Base-by-base conservation (phyloP, 2,329 filamentous ascomycete genomes). In the Penicillium brasilianum region DNA sequence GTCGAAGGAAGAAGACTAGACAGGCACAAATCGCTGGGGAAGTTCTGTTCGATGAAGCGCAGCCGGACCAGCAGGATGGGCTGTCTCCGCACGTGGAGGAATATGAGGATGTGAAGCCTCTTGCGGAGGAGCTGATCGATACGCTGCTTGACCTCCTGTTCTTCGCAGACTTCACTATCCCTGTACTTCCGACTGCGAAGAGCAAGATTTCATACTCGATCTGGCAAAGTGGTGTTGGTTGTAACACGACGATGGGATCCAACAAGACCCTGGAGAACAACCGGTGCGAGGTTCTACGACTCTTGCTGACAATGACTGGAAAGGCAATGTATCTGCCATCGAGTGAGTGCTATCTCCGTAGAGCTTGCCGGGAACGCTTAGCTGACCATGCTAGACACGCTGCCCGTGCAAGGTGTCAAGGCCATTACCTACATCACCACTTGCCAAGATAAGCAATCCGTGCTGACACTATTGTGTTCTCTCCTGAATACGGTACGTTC, bases 151-250 rank as follows among this genome's bases (percentile, higher is more conserved):
- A 97, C 72, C 81, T 98, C 56, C 84, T 98, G 44, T 99, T 99
- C 84, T 97, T 92, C 75, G 89, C 90, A 9, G 91, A 93, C 58
- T 90, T 99, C 71, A 97, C 94, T 0, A 85, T 97, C 16, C 91
- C 94, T 10, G 86, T 84, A 60, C 85, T 90, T 44, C 84, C 87
- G 14, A 84, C 88, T 59, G 87, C 87, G 57, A 92, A 90, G 72
- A 85, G 86, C 64, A 96, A 95, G 75, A 90, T 97, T 58, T 90
- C 90, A 8, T 97, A 95, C 78, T 90, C 92, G 57, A 98, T 99
- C 74, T 99, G 95, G 95, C 93, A 97, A 80, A 98, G 92, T 73
- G 95, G 95, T 51, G 94, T 99, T 32, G 95, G 95, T 14, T 98
- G 94, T 81, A 96, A 97, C 76, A 91, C 90, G 16, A 87, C 93